Evolutionary conservation across 2,329 filamentous ascomycete species (phyloP), one percentile per base, ranked within the genome.

Genomic region (Neophaeococcomyces mojaviensis): DNA sequence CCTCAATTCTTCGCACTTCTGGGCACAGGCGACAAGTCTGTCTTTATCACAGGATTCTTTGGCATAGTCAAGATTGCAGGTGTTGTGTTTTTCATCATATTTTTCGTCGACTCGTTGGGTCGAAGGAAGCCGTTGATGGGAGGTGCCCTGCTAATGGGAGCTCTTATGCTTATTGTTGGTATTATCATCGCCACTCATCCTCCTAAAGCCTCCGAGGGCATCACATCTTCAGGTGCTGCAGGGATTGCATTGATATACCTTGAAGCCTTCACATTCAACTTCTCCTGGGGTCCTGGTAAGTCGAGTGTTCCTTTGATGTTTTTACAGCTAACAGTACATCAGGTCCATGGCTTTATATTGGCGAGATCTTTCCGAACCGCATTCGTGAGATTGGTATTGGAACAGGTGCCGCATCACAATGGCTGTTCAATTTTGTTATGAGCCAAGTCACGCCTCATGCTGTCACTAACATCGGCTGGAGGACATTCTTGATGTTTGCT

Each of bases 41-140:
- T 73, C 32, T 61, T 76, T 6, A 65, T 76, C 42, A 75, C 70
- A 1, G 73, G 72, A 8, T 73, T 76, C 58, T 76, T 77, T 35
- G 72, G 73, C 2, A 59, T 74, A 6, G 68, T 73, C 48, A 76
- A 76, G 57, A 69, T 76, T 19, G 60, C 72, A 0, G 69, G 71
- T 3, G 71, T 71, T 35, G 47, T 63, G 9, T 63, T 67, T 48
- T 74, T 74, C 55, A 62, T 73, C 8, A 55, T 73, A 12, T 72
- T 70, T 51, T 60, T 75, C 13, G 65, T 76, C 30, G 73, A 76
- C 51, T 63, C 67, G 3, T 61, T 76, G 20, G 73, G 73, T 2
- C 70, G 73, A 26, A 64, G 68, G 10, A 63, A 66, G 9, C 70
- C 71, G 0, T 68, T 77, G n/a, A 64, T 77, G 22, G 61, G 58